phyloP scores from a whole-genome alignment of 768 basidiomycete species.

The Hemileccinum rubropunctum region DNA sequence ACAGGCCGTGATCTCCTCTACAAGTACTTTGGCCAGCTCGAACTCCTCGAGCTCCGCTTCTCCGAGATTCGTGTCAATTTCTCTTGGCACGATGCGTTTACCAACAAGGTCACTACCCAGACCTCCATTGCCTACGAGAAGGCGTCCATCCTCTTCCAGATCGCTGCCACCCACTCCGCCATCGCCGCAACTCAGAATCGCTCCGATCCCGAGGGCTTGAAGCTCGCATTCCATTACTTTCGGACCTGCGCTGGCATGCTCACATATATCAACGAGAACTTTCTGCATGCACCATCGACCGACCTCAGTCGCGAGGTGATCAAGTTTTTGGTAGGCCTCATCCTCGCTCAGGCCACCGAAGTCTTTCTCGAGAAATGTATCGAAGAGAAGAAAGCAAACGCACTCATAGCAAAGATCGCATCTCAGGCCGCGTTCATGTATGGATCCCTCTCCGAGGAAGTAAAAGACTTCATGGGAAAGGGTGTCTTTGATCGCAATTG shows the following conservation, averaged over 20 bases:
- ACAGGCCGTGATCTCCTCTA: constrained; percentile 89
- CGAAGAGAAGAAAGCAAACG: constrained; percentile 85
- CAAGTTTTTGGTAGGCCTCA: constrained; percentile 86
- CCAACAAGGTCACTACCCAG: constrained; percentile 88
- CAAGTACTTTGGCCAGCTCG: constrained; percentile 99
- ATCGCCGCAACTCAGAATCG: constrained; percentile 85
- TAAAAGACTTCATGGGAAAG: constrained; percentile 95
- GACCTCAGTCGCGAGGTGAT: constrained; percentile 93
- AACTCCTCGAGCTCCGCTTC: constrained; percentile 94
- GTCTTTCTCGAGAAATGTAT: constrained; percentile 93
- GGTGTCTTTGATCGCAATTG: constrained; percentile 95
- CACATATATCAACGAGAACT: constrained; percentile 99
- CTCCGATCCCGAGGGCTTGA: constrained; percentile 87
- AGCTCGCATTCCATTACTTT: constrained; percentile 91
- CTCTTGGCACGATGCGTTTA: constrained; percentile 97
- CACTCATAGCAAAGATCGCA: constrained; percentile 80
- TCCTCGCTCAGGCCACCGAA: constrained; percentile 92
- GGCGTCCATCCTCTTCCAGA: constrained; percentile 95
- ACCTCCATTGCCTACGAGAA: constrained; percentile 98
- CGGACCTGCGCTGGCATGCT: constrained; percentile 92
- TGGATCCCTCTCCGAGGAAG: constrained; percentile 78
- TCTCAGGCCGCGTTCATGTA: constrained; percentile 84
- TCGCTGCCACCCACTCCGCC: constrained; percentile 89
- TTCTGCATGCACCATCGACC: constrained; percentile 94
- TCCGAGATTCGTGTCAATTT: constrained; percentile 95